Base-by-base conservation (phyloP, 106 monocot species). In the Dendrobium officinale region DNA sequence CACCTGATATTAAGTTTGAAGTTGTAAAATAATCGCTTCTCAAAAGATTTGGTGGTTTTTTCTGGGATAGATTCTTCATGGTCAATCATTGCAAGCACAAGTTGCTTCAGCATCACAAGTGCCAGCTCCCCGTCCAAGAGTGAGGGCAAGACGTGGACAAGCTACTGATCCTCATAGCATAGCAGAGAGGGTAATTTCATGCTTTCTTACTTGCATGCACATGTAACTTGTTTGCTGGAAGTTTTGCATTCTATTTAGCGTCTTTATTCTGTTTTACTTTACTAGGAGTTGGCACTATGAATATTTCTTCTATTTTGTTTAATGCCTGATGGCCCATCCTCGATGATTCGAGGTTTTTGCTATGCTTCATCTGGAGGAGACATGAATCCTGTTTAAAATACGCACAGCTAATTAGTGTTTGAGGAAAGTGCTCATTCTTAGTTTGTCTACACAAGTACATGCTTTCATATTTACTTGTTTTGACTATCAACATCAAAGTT, bases 91-190 rank as follows among this genome's bases (percentile, higher is more conserved):
- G 56, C 89, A 80, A 2, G 85, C 87, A 31, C 78, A 79, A 7
- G 88, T 77, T 77, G 82, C 85, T 61, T 64, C 79, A 33, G 80
- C 16, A 20, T 86, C 87, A 13, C 94, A 98, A n/a, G 92, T 89
- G 20, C 91, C 94, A 20, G 92, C 94, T 18, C 94, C 94, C n/a
- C 87, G 94, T 47, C 97, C 97, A 2, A 92, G 94, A 84, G 94
- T 98, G 37, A 88, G 97, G 43, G 97, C 97, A 27, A 88, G 97
- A 83, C 84, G 97, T 41, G 97, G 97, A 11, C 97, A 98, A 68
- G 97, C 97, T 56, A 98, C 97, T 6, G 97, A 98, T 83, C 97
- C 97, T 43, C 94, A 98, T 84, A 94, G 94, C 78, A 97, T 97
- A 19, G 97, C 97, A 22, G 94, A 94, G 56, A 49, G 97, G 89